Conservation (phyloP, 2,329 filamentous ascomycete genomes). For the Dothideomycetes sp. region DNA sequence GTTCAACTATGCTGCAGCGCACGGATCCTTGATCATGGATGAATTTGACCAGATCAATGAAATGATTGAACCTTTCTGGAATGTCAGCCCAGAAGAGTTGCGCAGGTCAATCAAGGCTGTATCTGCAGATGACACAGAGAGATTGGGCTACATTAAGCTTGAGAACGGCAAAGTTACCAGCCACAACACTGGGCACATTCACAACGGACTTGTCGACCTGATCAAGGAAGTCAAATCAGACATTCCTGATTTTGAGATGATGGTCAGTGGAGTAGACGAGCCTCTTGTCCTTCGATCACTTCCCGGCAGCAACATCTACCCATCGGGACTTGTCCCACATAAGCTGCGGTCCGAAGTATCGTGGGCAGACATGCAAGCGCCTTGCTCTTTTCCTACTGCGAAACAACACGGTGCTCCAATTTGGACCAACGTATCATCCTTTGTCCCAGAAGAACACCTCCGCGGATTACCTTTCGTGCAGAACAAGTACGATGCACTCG, state of each 20-base stretch:
- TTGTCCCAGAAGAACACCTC: background rate
- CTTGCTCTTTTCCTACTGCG: background rate
- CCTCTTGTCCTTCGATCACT: conserved; percentile 28
- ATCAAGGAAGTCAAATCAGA: conserved; percentile 2
- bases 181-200: conserved; percentile 1
- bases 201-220: background rate
- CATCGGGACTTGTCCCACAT: background rate
- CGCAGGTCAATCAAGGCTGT: background rate
- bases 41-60: conserved; percentile 4
- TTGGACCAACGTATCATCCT: background rate
- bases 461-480: conserved; percentile 4
- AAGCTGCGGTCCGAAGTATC: background rate
- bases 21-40: conserved; percentile 1
- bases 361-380: background rate
- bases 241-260: conserved; percentile 30
- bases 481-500: conserved; percentile 19
- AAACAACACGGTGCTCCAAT: background rate
- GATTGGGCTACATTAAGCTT: background rate
- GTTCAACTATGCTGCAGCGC: conserved; percentile 1
- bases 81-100: conserved; percentile 1
- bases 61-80: conserved; percentile 5
- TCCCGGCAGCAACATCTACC: background rate
- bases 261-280: conserved; percentile 40
- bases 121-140: background rate
- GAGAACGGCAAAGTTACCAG: background rate